Evolutionary conservation across 805 yeast species (phyloP), one percentile per base, ranked within the genome.

Genomic region (Metschnikowia kofuensis): DNA sequence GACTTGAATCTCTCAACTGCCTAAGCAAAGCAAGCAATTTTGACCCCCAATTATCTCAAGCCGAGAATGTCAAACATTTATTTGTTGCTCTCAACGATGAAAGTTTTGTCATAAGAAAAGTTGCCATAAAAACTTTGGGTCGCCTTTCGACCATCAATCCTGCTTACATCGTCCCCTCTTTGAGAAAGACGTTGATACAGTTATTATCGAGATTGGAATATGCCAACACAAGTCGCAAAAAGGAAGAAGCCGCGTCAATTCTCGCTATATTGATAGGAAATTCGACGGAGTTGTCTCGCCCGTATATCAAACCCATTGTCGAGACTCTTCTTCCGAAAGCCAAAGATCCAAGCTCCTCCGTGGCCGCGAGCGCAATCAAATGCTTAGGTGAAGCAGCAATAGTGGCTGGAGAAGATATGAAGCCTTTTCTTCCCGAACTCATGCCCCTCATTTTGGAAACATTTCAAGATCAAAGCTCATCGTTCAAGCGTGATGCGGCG

Each of bases 71-170:
- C 31, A 76, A 89, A 47, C 68, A 91, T 12, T 72, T 94, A 21
- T 89, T 92, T 59, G 87, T 91, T 74, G 92, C 97, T 0, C 70
- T 92, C 48, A 88, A 94, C 62, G 99, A 94, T 67, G 98, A 92
- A 65, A 80, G 79, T 2, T 94, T 94, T 62, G 83, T 82, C 10
- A 86, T 94, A 10, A 79, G 96, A 47, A 83, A 87, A 58, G 86
- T 82, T 13, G 86, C 96, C 0, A 80, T 92, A 32, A 77, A 76
- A 43, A 78, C 91, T 10, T 80, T 94, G 50, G 98, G 99, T 2
- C 77, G 97, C 48, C 68, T 94, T 14, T 85, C 96, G 0, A 69
- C 81, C 1, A 85, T 89, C 37, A 94, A 94, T 59, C 98, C 99
- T 0, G 97, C 99, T 0, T 92, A 89, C 65, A 88, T 94, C 53